Evolutionary conservation across 2,329 filamentous ascomycete species (phyloP).

Genomic region (Fusarium tanahbumbuense): DNA sequence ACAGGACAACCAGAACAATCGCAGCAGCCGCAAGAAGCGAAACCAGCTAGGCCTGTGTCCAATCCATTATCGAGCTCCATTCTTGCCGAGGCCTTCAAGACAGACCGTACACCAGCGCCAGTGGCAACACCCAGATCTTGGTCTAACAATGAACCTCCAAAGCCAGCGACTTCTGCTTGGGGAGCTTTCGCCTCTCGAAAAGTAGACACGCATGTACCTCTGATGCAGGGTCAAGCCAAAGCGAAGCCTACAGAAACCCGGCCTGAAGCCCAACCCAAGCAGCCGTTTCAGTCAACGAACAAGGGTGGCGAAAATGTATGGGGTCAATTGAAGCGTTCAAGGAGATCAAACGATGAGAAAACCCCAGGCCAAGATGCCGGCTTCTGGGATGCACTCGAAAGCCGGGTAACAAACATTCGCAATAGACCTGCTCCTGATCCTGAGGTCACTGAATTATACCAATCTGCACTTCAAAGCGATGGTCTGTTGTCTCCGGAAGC

Average conservation of each 20-base stretch:
- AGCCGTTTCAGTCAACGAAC: background rate
- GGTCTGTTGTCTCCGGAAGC: background rate
- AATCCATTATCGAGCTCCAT: conserved; percentile 45
- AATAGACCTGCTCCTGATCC: conserved; percentile 11
- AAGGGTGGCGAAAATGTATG: conserved; percentile 31
- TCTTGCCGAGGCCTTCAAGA: conserved; percentile 51
- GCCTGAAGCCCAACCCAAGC: background rate
- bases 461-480: conserved; percentile 2
- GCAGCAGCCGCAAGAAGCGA: conserved; percentile 11
- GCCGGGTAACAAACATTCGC: conserved; percentile 37
- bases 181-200: conserved; percentile 42
- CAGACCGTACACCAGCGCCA: conserved; percentile 42
- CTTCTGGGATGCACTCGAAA: conserved; percentile 45
- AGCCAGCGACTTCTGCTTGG: conserved; percentile 30
- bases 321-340: conserved; percentile 43
- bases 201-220: conserved; percentile 38
- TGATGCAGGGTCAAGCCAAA: background rate
- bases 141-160: conserved; percentile 30
- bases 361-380: conserved; percentile 1
- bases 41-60: background rate
- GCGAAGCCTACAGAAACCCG: background rate
- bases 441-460: background rate
- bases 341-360: conserved; percentile 15
- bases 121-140: conserved; percentile 46
- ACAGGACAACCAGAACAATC: background rate